Evolutionary conservation across 78 protist species (phyloP), one percentile per base, ranked within the genome.

Genomic region (Dictyostelium intermedium): DNA sequence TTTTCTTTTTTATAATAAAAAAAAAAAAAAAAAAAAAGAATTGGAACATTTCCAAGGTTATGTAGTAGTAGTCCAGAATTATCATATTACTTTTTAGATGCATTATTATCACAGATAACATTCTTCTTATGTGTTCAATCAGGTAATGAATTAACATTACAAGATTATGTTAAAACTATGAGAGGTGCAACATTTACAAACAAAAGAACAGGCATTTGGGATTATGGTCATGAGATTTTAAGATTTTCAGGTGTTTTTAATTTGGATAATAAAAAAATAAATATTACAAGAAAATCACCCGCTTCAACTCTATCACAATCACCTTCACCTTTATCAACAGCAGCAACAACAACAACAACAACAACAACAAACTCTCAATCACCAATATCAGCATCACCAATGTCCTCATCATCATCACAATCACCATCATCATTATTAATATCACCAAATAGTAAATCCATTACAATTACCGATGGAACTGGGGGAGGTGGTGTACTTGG

Each of bases 181-280:
- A 85, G 91, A 85, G 91, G 83, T 11, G 37, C 37, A 3, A 16
- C 69, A 47, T 47, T 85, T 20, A 32, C 60, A 20, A 73, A 43
- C 23, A 41, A 39, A 25, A 70, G 91, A 27, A 85, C 91, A 7
- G 91, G 91, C n/a, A 73, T 74, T 45, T 85, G 82, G 83, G 91
- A 85, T 50, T 50, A 45, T 73, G 83, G 91, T 53, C 11, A 16
- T 9, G 53, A 85, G 47, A 20, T 85, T 25, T 23, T 85, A n/a
- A 16, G 56, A 5, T 70, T 84, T 39, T 84, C 91, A 2, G 86
- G 63, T 23, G 32, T 66, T 66, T 27, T 66, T 16, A 27, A 20
- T 50, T 80, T 50, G 25, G 47, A 37, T 1, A n/a, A 6, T 43
- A 77, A 20, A 34, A 41, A 35, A 39, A 77, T 77, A 18, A n/a